Evolutionary conservation across 108 stramenopile genomes (phyloP).

Genomic region (Cyclotella atomus): DNA sequence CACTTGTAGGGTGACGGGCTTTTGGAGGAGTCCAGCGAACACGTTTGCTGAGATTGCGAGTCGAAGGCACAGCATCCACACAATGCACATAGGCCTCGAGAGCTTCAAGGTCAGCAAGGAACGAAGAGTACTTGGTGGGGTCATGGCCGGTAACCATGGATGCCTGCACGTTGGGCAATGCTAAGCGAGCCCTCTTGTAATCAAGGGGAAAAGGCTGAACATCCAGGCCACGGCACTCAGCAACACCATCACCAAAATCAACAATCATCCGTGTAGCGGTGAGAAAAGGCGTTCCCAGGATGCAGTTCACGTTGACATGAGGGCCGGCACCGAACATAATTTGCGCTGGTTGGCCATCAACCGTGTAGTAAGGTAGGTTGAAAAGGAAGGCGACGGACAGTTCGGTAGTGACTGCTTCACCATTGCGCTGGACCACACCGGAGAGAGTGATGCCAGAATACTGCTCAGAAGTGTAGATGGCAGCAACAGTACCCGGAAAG

Average conservation of each 20-base stretch:
- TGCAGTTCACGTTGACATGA: slow-evolving; percentile 7
- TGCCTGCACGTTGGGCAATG: background rate
- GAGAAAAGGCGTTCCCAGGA: slow-evolving; percentile 18
- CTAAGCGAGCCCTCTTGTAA: background rate
- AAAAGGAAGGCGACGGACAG: slow-evolving; percentile 9
- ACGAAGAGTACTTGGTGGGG: too few species aligned
- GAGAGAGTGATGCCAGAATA: slow-evolving; percentile 9
- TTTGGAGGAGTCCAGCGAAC: background rate
- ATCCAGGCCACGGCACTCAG: background rate
- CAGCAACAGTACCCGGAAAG: background rate
- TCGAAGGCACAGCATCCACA: too few species aligned
- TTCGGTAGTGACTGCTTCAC: slow-evolving; percentile 9
- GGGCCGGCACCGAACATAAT: slow-evolving; percentile 3
- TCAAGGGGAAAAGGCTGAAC: background rate
- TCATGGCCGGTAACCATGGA: background rate
- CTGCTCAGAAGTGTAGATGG: slow-evolving; percentile 3
- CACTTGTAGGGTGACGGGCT: background rate
- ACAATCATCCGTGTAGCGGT: background rate
- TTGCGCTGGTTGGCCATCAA: background rate
- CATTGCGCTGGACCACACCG: slow-evolving; percentile 1
- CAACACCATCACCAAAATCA: slow-evolving; percentile 1
- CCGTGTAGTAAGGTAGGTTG: background rate
- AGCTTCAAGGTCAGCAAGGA: too few species aligned
- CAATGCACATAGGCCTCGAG: too few species aligned
- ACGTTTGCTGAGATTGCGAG: background rate